Conservation (phyloP, 2,329 filamentous ascomycete species). For the Aspergillus viridinutans region DNA sequence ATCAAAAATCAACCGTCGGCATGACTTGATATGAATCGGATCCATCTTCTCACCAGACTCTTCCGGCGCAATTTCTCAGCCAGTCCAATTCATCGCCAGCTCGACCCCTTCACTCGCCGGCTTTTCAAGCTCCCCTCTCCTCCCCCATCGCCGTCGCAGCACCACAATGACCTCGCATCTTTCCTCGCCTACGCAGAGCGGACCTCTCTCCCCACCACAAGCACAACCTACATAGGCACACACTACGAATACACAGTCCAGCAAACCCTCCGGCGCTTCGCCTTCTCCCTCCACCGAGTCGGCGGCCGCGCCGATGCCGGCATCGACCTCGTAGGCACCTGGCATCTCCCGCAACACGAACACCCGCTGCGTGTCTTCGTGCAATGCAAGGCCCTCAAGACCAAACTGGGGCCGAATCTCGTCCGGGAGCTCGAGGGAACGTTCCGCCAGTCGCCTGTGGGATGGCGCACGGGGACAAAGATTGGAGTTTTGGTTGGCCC, state of each 20-base stretch:
- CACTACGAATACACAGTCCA: constrained; percentile 46
- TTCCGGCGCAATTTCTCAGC: not conserved
- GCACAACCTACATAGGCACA: constrained; percentile 43
- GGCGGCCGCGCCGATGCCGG: constrained; percentile 45
- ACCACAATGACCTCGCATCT: constrained; percentile 35
- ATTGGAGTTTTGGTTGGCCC: constrained; percentile 69
- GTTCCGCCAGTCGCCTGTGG: constrained; percentile 66
- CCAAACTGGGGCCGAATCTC: constrained; percentile 41
- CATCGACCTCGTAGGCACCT: constrained; percentile 45
- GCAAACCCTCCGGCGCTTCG: constrained; percentile 34
- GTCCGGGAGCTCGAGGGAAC: constrained; percentile 58
- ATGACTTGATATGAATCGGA: not conserved
- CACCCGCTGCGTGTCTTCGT: constrained; percentile 40
- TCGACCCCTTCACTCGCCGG: constrained; percentile 27
- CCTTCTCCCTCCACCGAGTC: constrained; percentile 40
- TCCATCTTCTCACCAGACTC: not conserved
- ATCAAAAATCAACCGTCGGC: not conserved
- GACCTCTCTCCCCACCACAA: constrained; percentile 32
- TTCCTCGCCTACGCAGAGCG: constrained; percentile 41
- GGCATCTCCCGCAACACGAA: constrained; percentile 36
- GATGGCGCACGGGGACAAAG: constrained; percentile 63
- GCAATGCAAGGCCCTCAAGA: constrained; percentile 44
- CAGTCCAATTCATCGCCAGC: not conserved
- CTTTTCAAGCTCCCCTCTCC: constrained; percentile 34
- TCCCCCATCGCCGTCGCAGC: constrained; percentile 30